Evolutionary conservation across 352 stramenopile genomes (phyloP), one percentile per base, ranked within the genome.

Genomic region (Phytophthora idaei): DNA sequence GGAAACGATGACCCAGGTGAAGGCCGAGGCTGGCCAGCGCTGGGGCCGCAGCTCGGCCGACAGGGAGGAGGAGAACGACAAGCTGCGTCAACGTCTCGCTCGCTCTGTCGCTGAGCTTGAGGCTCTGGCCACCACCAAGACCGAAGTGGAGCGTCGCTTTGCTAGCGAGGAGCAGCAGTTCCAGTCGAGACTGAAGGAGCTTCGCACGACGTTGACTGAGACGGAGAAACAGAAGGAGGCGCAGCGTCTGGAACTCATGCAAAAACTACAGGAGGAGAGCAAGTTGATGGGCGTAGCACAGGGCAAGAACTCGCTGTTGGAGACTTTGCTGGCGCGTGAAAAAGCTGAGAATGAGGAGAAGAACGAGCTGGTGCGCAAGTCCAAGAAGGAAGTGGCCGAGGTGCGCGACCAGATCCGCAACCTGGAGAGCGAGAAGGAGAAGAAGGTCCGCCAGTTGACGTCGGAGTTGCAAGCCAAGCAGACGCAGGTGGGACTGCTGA

Each of bases 221-320:
- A 79, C 76, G 8, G 78, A 90, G 53, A 80, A 80, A 9, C 57
- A 78, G 21, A 84, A 78, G 46, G 84, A 91, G 32, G 31, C 65
- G 0, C 67, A 91, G 48, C 80, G 81, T 1, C 54, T 77, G 12
- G 83, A 90, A 37, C 68, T 93, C 7, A 53, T 89, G 25, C 73
- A 86, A 41, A 76, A 70, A 10, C 66, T 91, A 8, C 83, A 91
- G 46, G 67, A 86, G 31, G 83, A 90, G 45, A 76, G 79, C 36
- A 83, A 85, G 55, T 69, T 84, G n/a, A 79, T 91, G 69, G 85
- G 85, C 28, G 48, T 86, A 25, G 80, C 78, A 5, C 79, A 91
- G 51, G 85, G 85, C 28, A 82, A 89, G 58, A 87, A 82, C 36
- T 51, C 74, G 6, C 15, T 91, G 29, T 53, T 93, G 25, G 80